Evolutionary conservation across 148 eudicot species (phyloP).

Genomic region (Fagopyrum homotropicum): DNA sequence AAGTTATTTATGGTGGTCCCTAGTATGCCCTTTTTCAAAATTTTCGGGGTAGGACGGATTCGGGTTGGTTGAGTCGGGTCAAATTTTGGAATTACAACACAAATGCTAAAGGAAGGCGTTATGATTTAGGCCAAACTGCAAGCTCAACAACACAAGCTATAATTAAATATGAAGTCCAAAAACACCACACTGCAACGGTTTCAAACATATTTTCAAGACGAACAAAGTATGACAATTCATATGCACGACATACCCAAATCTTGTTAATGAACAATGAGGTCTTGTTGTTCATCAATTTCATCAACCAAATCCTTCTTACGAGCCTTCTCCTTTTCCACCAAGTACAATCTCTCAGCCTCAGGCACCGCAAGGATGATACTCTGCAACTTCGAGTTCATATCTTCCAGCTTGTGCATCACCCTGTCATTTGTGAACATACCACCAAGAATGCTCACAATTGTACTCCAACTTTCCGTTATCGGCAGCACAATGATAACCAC

Average conservation of each 20-base stretch:
- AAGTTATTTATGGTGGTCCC: no score
- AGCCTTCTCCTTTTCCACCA: constrained; percentile 57
- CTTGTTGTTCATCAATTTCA: constrained; percentile 8
- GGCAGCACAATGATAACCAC: constrained; percentile 74
- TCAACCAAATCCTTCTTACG: constrained; percentile 41
- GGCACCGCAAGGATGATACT: constrained; percentile 55
- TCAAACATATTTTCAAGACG: background rate
- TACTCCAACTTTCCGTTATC: constrained; percentile 77
- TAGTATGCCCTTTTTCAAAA: no score
- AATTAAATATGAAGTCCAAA: background rate
- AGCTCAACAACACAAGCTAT: no score
- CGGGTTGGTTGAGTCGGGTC: no score
- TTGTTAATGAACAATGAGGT: constrained; percentile 19
- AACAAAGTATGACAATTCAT: background rate
- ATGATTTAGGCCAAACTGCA: background rate
- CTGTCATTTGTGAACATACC: constrained; percentile 87
- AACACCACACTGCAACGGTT: background rate
- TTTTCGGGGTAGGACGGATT: no score
- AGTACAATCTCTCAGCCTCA: constrained; percentile 60
- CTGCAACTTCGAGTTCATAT: constrained; percentile 50
- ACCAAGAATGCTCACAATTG: constrained; percentile 43
- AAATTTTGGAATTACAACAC: no score
- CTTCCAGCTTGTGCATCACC: constrained; percentile 64
- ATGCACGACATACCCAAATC: background rate
- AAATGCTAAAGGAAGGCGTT: background rate